Base-by-base conservation (phyloP, 2,329 filamentous ascomycete species). In the Nemania sp. region DNA sequence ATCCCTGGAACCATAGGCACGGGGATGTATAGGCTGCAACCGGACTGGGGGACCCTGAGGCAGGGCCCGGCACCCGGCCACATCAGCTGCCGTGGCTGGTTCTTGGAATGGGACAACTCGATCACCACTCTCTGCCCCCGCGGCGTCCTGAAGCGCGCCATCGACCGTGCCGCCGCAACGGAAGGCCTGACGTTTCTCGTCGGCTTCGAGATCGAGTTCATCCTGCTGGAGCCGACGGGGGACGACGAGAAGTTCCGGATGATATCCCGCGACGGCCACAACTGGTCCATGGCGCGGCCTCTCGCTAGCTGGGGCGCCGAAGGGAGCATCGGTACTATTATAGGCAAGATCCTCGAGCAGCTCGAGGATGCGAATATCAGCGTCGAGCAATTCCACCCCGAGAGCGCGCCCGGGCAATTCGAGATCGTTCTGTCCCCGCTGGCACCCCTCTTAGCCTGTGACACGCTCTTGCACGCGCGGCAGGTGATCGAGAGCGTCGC, bases 141-240 rank as follows among this genome's bases (percentile, higher is more conserved):
- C 62, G 82, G 88, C 49, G 77, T 90, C 64, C 81, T 97, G 62
- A 81, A 87, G 62, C 82, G 79, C 2, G 82, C 89, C 0, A 75
- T 90, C 1, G 80, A 85, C 0, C 79, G 80, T 5, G 86, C 91
- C 0, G 80, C 84, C 11, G 73, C 79, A 10, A 73, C 79, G 1
- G 81, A 87, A 43, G 82, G 84, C 1, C 82, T 93, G 2, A 79
- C 83, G 2, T 88, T 94, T 55, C 82, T 90, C 0, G 79, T 93
- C 18, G 93, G 93, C 0, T 97, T 96, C 72, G 93, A 97, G 78
- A 88, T 97, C 47, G 93, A 97, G 78, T 87, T 96, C 10, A 85
- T 92, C 1, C 89, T 97, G 70, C 82, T 95, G 71, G 84, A 85
- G 47, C 84, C 84, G 22, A 74, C 79, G 38, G 73, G 75, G 7